phyloP scores from a whole-genome alignment of 257 asterid genomes.

The Jacaranda copaia region DNA sequence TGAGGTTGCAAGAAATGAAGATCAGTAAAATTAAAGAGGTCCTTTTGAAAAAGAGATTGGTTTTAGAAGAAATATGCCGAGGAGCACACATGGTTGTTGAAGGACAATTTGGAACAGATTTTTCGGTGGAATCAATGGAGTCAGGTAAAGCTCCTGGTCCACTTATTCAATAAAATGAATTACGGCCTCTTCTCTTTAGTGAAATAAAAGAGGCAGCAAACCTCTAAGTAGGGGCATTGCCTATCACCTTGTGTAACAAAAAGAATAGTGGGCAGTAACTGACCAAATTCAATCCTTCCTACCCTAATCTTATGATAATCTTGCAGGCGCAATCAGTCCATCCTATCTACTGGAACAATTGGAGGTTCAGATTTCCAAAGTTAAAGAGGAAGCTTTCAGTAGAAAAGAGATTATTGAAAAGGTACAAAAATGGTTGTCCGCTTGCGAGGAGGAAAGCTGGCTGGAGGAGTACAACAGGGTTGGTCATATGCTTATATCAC shows the following conservation, averaged over 20 bases:
- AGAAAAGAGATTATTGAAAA: conserved; percentile 91
- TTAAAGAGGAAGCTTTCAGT: conserved; percentile 75
- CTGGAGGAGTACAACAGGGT: conserved; percentile 97
- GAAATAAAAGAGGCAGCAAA: conserved; percentile 1
- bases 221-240: not conserved
- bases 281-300: not conserved
- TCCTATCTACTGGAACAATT: conserved; percentile 71
- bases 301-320: conserved; percentile 25
- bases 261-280: not conserved
- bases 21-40: conserved; percentile 82
- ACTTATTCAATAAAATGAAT: not conserved
- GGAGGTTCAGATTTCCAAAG: conserved; percentile 70
- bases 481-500: conserved; percentile 34
- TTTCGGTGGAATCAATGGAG: conserved; percentile 67
- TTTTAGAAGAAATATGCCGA: conserved; percentile 73
- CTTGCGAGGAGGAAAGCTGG: conserved; percentile 95
- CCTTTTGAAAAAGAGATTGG: conserved; percentile 65
- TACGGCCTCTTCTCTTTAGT: not conserved
- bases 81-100: conserved; percentile 76
- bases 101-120: conserved; percentile 49
- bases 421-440: conserved; percentile 85
- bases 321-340: conserved; percentile 70
- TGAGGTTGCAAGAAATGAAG: conserved; percentile 73
- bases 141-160: conserved; percentile 54
- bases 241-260: not conserved